Base-by-base conservation (phyloP, 2,329 filamentous ascomycete genomes). In the Sarocladium kiliense region DNA sequence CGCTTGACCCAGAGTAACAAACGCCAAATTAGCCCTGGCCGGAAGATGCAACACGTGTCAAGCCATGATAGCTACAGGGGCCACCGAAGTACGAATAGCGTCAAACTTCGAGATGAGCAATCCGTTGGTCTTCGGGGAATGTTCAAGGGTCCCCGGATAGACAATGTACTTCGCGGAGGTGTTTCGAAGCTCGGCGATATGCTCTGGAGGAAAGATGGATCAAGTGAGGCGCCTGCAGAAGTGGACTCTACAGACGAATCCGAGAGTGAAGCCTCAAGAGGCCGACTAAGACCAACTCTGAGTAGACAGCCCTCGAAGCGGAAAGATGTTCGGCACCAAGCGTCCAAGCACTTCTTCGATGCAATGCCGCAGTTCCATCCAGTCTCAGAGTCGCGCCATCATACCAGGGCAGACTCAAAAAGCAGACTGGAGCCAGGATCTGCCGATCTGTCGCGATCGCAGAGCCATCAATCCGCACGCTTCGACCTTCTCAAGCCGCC, bases 101-200 rank as follows among this genome's bases (percentile, higher is more conserved):
- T 78, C n/a, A 75, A 72, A 21, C 67, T 72, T 18, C 74, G 65
- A 23, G 70, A 72, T 16, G 69, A 73, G 12, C 62, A 63, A 37
- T 56, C 53, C 16, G 55, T 65, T 41, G 66, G 70, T 14, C 51
- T 72, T 16, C 82, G 86, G 41, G 84, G 87, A 6, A 86, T 96
- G 49, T 87, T 96, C 71, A 93, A 91, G 71, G 86, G 85, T 2
- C 82, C 84, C 51, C 79, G 88, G 55, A 84, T 93, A 59, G 88
- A 90, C 58, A 88, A 83, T 27, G 79, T 90, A 27, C 81, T 95
- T 44, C 78, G 80, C 25, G 81, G 75, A 6, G 72, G 81, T 23
- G 78, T 84, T 5, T 81, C 78, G 25, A 82, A 77, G 61, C 67
- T 84, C 14, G 76, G 79, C 27, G 81, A 83, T 53, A 71, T 84